phyloP scores from a whole-genome alignment of 164 flowering plant species.

The Liquidambar formosana region DNA sequence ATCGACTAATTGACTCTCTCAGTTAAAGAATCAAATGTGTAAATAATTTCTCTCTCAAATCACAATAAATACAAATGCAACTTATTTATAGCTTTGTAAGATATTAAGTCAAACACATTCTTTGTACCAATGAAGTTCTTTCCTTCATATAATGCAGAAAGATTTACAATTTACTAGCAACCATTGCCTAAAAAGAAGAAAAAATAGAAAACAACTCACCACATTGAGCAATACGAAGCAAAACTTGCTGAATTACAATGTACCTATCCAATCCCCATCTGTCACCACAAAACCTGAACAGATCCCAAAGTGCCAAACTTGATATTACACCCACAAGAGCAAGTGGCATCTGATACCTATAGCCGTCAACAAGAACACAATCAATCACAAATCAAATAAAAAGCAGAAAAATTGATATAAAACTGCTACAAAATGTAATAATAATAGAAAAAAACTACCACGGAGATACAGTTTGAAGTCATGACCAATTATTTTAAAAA shows the following conservation, averaged over 20 bases:
- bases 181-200: background rate
- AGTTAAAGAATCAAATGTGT: no score
- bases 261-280: slow-evolving; percentile 52
- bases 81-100: no score
- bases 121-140: background rate
- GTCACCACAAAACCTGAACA: slow-evolving; percentile 44
- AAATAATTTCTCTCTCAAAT: no score
- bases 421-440: background rate
- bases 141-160: background rate
- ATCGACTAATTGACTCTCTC: no score
- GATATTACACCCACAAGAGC: slow-evolving; percentile 71
- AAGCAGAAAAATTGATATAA: background rate
- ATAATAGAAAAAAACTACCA: background rate
- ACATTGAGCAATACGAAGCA: slow-evolving; percentile 57
- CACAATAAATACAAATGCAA: no score
- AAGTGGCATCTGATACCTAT: slow-evolving; percentile 78
- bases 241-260: slow-evolving; percentile 36
- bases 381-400: background rate
- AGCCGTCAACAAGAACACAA: slow-evolving; percentile 11
- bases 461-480: no score
- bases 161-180: background rate
- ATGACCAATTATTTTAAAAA: no score
- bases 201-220: slow-evolving; percentile 44
- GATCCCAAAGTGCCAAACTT: slow-evolving; percentile 75
- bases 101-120: no score